These are phyloP conservation scores for Hypsizygus ulmarius DNA, from an alignment of 1,284 basidiomycete species.

Conservation along the genomic window DNA sequence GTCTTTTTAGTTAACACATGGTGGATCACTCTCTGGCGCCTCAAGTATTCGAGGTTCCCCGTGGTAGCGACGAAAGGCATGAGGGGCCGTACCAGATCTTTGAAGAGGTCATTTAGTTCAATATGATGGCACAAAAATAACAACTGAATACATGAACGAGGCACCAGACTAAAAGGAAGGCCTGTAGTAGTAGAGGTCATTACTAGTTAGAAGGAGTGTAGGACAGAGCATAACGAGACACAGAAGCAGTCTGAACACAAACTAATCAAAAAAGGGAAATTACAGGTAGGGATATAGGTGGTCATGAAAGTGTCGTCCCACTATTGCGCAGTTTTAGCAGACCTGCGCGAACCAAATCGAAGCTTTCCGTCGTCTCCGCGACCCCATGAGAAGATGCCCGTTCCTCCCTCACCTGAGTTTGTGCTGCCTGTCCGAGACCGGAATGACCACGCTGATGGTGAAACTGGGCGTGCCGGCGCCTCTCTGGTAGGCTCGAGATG, in stretches of 20 bases:
- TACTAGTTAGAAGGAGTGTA: constrained; percentile 18
- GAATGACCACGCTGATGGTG: constrained; percentile 76
- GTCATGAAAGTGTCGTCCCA: constrained; percentile 27
- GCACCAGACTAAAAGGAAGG: constrained; percentile 18
- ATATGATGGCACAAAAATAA: constrained; percentile 9
- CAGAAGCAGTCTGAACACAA: constrained; percentile 13
- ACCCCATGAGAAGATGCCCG: constrained; percentile 64
- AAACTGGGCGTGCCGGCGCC: constrained; percentile 59
- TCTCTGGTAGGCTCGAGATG: constrained; percentile 51
- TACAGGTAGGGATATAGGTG: constrained; percentile 1
- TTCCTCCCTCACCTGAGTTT: constrained; percentile 56
- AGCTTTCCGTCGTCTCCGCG: constrained; percentile 53
- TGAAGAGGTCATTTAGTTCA: constrained; percentile 13
- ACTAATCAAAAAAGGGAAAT: constrained; percentile 14
- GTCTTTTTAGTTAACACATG: constrained; percentile 40
- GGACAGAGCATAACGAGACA: constrained; percentile 15
- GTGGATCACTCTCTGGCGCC: constrained; percentile 38
- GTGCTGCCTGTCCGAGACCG: constrained; percentile 71
- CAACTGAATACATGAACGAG: constrained; percentile 12
- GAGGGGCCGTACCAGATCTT: neutral
- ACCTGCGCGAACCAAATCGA: constrained; percentile 69
- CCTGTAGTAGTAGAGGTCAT: constrained; percentile 21
- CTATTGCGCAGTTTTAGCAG: constrained; percentile 48
- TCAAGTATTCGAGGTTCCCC: constrained; percentile 43
- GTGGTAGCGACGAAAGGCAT: constrained; percentile 35